Evolutionary conservation across 2,329 filamentous ascomycete genomes (phyloP), one percentile per base, ranked within the genome.

Genomic region (Keithomyces neogunnii): DNA sequence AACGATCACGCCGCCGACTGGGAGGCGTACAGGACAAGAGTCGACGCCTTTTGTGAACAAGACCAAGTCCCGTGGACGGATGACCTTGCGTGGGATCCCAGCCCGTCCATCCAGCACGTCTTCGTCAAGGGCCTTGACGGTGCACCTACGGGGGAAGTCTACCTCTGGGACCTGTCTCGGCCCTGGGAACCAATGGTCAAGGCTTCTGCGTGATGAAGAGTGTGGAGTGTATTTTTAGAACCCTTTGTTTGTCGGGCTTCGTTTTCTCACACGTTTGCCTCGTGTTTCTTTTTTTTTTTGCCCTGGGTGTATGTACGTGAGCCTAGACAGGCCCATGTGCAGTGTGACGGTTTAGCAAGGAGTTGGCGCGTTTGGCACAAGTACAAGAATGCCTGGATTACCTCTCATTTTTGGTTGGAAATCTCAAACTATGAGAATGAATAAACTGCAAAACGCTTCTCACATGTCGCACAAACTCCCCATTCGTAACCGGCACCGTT

Each of bases 111-210:
- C 47, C 60, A 66, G 31, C 66, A 67, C 49, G 63, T 70, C 28
- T 64, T 69, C 45, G 67, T 71, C 36, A 69, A 68, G 56, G 60
- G 64, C 26, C 40, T 64, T 19, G 60, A 61, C 7, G 63, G 62
- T 49, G 65, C 69, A 44, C 60, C 60, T 4, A 49, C 57, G 2
- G 67, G 65, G 8, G 66, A 70, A 45, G 61, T 71, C 28, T 72
- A 72, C 51, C 60, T 72, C 39, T 72, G 70, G 70, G 70, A 72
- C 53, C 53, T 68, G 56, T 61, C 66, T 13, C 59, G 61, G 33
- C 70, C 70, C 36, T 72, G 70, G 70, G 70, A 72, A 55, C 70
- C 70, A 7, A 69, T 72, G 65, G 64, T 72, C n/a, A 68, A 65
- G 55, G 69, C 68, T 7, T 61, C 60, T 10, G 67, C 63, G n/a